Base-by-base conservation (phyloP, 495 filamentous ascomycete species). In the Bathelium albidoporum region DNA sequence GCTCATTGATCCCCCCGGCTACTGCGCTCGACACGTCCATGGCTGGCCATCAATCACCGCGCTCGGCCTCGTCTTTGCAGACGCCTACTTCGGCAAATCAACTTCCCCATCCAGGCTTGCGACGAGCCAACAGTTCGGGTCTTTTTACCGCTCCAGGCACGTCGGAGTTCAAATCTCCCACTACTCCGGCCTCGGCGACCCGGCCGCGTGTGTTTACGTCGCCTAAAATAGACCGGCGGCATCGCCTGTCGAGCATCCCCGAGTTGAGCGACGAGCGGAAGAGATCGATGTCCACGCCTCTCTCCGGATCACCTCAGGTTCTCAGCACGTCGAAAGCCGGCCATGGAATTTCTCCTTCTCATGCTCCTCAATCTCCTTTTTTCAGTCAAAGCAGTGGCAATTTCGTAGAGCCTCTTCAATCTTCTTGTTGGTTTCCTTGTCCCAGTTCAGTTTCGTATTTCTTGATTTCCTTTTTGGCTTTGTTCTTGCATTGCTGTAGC, bases 401-500 rank as follows among this genome's bases (percentile, higher is more conserved):
- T 76, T 85, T 85, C 67, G 75, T 84, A 69, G 74, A 80, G 76
- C 82, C 85, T 69, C 78, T 85, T 70, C 76, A 82, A 59, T 79
- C 75, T 74, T 81, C 79, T 78, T 85, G 83, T 84, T 78, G 79
- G 82, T 86, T 82, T 83, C 78, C 79, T 80, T 75, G 70, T 70
- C 44, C 45, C 62, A 66, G 62, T 32, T 61, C 55, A 52, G 10
- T 31, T 65, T 58, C 61, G 49, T 52, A 59, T 61, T 58, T 66
- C 70, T 70, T 62, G 62, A 60, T 68, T 59, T 28, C 68, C 32
- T 61, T 26, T 60, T 65, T 69, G 62, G 44, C 62, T 64, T 65
- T 62, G 26, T 60, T 10, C 65, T 64, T 61, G 1, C 58, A 24
- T 62, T 14, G 64, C 61, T 1, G 68, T 1, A 24, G 34, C 1